Base-by-base conservation (phyloP, 2,329 filamentous ascomycete genomes). In the Dothiorella sarmentorum region DNA sequence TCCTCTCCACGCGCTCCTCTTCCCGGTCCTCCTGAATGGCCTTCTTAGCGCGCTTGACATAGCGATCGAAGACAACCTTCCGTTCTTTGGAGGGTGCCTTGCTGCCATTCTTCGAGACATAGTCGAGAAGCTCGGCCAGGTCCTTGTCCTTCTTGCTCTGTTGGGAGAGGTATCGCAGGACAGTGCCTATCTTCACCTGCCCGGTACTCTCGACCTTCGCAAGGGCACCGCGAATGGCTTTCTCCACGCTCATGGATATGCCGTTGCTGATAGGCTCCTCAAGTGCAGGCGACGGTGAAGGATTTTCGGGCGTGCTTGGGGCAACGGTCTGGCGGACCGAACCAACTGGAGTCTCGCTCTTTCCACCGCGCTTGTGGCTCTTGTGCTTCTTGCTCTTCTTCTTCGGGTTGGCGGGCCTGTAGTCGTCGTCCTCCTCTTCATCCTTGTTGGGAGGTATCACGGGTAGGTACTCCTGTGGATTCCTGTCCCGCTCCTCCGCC, bases 371-470 rank as follows among this genome's bases (percentile, higher is more conserved):
- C 42, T 58, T 58, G 33, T 47, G 18, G 33, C 33, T 11, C 22
- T 47, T 58, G 31, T 11, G 22, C 55, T 58, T 58, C 31, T 58
- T 47, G 55, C 18, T 29, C 44, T 58, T 71, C 60, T 71, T 69
- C 67, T 74, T 73, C 51, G 61, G 60, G 53, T 68, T 67, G 22
- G 64, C 70, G 18, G 75, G 74, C 43, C 68, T 69, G 61, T 75
- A 80, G 63, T 81, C 78, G 27, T 74, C 73, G 60, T 80, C 78
- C 47, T 75, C 75, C 31, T 78, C 75, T 58, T 78, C 77, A 27
- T 78, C 75, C 63, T 65, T 69, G 67, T 33, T 62, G 70, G 59
- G 58, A 64, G 69, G 59, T 66, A 68, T 59, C 64, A 59, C 42
- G 63, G 65, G 62, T 10, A 69, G 66, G 15, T 71, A 71, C 43